Evolutionary conservation across 1,139 yeast species (phyloP), one percentile per base, ranked within the genome.

Genomic region (Saccharomycopsis crataegensis): DNA sequence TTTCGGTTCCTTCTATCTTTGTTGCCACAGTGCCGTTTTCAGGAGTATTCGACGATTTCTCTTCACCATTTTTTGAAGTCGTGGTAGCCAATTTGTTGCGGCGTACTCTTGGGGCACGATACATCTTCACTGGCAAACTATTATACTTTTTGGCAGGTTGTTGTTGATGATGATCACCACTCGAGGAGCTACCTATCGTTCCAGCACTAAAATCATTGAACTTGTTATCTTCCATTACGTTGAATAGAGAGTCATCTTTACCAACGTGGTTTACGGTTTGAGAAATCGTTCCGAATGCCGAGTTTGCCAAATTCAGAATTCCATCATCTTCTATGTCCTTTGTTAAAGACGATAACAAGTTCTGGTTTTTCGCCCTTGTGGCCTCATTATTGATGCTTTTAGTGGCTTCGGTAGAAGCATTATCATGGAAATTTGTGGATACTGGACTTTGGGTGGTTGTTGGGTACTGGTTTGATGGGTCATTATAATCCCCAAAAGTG

Each of bases 81-180:
- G 48, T 48, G 17, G 34, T 37, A 8, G 50, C 46, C 33, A 49
- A 22, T n/a, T 55, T 57, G 34, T 43, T 38, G 31, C 67, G 63
- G 46, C 68, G 67, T 1, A 73, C 71, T 57, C 86, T 69, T 33
- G 80, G 72, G 3, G 77, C 76, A 57, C 73, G 74, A 60, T 75
- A 74, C 51, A 74, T 61, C 32, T 64, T 66, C 54, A 65, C 67
- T 49, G 65, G 65, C 53, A 65, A 62, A 44, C 63, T 52, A 38
- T 64, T 59, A 59, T 66, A 62, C 58, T 65, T 63, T 54, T 69
- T 61, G 17, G 77, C 76, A 1, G 76, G 71, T 1, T 62, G 53
- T 4, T 62, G 46, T 8, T 41, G 51, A 44, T 28, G 52, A 44
- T 28, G 52, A 22, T 16, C 46, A 14, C 40, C 43, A 45, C 41